Conservation (phyloP, 140 eudicot species). For the Anethum foeniculum region DNA sequence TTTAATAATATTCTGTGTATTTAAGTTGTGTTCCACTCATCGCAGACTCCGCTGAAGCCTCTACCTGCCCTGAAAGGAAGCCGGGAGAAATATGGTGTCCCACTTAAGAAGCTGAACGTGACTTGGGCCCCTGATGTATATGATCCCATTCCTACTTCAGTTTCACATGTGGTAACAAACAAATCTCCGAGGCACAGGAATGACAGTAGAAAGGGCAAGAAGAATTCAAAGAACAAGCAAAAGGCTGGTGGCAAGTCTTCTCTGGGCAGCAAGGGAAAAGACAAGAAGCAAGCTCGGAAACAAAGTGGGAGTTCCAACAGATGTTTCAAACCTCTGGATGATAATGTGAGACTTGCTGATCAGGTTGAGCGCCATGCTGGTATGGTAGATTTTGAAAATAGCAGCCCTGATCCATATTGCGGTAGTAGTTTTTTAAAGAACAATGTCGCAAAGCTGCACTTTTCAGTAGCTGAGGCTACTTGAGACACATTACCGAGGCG, state of each 20-base stretch:
- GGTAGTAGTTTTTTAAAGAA: conserved; percentile 60
- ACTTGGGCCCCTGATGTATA: conserved; percentile 98
- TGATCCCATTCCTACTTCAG: conserved; percentile 79
- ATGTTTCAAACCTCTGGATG: conserved; percentile 33
- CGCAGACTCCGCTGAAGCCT: conserved; percentile 52
- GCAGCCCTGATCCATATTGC: conserved; percentile 45
- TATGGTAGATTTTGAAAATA: conserved; percentile 31
- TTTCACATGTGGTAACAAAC: conserved; percentile 51
- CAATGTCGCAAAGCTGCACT: conserved; percentile 37
- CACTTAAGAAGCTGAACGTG: conserved; percentile 47
- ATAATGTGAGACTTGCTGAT: conserved; percentile 26
- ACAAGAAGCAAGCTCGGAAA: conserved; percentile 70
- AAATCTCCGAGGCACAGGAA: conserved; percentile 41
- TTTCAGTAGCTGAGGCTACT: conserved; percentile 73
- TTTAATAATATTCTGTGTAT: neutral
- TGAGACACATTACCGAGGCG: conserved; percentile 9
- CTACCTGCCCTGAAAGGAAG: conserved; percentile 92
- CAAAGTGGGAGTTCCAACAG: conserved; percentile 32
- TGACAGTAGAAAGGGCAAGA: conserved; percentile 51
- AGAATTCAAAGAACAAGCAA: conserved; percentile 60
- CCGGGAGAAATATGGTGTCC: conserved; percentile 73
- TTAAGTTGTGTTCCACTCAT: neutral
- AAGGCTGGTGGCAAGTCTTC: conserved; percentile 53
- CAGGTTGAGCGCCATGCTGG: conserved; percentile 23
- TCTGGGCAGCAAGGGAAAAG: conserved; percentile 61